Conservation (phyloP, 2,329 filamentous ascomycete species). For the Pseudopyricularia cyperi region DNA sequence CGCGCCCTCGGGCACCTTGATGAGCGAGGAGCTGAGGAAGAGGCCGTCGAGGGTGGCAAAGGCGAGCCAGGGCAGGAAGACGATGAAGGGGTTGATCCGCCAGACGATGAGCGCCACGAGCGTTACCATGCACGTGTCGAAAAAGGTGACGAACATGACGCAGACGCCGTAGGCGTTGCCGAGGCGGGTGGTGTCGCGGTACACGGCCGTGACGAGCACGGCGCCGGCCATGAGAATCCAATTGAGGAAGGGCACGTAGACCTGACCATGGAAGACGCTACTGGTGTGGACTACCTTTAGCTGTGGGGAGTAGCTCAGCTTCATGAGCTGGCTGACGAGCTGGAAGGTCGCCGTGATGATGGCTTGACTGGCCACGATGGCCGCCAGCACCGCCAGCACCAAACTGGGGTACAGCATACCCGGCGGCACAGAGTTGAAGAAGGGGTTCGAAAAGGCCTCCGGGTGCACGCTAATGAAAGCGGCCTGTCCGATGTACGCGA, state of each 20-base stretch:
- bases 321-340: constrained; percentile 56
- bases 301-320: constrained; percentile 55
- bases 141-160: constrained; percentile 68
- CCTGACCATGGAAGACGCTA: constrained; percentile 54
- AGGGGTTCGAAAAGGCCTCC: constrained; percentile 55
- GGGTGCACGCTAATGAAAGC: constrained; percentile 47
- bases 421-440: constrained; percentile 57
- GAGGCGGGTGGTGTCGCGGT: constrained; percentile 48
- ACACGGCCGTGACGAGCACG: constrained; percentile 56
- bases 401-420: constrained; percentile 54
- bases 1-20: constrained; percentile 61
- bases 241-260: constrained; percentile 63
- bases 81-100: constrained; percentile 39
- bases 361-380: constrained; percentile 63
- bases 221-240: constrained; percentile 65
- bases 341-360: constrained; percentile 60
- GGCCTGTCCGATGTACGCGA: constrained; percentile 59
- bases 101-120: constrained; percentile 62
- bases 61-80: constrained; percentile 50
- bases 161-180: constrained; percentile 70
- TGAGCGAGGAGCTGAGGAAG: constrained; percentile 56
- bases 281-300: constrained; percentile 61
- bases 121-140: constrained; percentile 63
- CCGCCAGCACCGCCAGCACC: constrained; percentile 53
- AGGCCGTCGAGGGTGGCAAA: constrained; percentile 56